Evolutionary conservation across 352 stramenopile species (phyloP).

Genomic region (Globisporangium megalacanthum): DNA sequence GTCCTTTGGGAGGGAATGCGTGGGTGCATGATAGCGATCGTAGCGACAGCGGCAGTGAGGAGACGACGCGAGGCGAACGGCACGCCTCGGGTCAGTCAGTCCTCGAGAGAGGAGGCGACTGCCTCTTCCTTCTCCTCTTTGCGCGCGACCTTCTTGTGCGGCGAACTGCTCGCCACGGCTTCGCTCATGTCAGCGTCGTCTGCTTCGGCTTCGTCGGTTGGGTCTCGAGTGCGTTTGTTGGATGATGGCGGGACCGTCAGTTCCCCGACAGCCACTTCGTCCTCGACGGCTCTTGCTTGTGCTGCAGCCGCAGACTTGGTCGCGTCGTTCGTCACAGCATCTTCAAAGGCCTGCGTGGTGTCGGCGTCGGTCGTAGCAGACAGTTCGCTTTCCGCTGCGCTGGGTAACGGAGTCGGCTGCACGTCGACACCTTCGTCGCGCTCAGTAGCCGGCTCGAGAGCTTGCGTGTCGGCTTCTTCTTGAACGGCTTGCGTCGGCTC

Average conservation of each 20-base stretch:
- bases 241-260: neutral
- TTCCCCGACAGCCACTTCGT: neutral
- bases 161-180: conserved; percentile 2
- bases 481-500: neutral
- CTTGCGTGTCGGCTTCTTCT: neutral
- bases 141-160: conserved; percentile 10
- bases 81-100: neutral
- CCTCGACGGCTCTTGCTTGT: neutral
- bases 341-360: neutral
- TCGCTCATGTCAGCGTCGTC: neutral
- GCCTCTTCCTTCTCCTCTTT: neutral
- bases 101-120: neutral
- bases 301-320: neutral
- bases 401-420: neutral
- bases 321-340: neutral
- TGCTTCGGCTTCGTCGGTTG: neutral
- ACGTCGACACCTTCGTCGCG: neutral
- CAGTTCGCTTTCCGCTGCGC: neutral
- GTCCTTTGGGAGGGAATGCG: too few species aligned
- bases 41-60: too few species aligned
- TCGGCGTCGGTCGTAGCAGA: neutral
- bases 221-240: conserved; percentile 8
- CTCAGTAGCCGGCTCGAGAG: neutral
- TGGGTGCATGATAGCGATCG: too few species aligned
- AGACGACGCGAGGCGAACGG: too few species aligned